These are phyloP conservation scores for Cordyceps pruinosa DNA, from an alignment of 2,329 filamentous ascomycete species.

Conservation along the genomic window DNA sequence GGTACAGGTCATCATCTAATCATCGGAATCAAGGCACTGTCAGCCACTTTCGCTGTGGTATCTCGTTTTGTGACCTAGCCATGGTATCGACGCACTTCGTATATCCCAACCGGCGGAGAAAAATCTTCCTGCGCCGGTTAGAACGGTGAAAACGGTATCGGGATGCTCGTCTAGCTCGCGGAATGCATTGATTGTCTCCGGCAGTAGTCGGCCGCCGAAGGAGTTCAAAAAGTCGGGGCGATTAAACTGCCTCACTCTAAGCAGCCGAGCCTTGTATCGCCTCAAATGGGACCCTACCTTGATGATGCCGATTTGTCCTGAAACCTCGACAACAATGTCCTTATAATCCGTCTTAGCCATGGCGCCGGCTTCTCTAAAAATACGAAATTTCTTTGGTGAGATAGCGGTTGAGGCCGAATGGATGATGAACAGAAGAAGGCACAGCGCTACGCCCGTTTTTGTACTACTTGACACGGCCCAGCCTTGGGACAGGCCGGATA, in stretches of 20 bases:
- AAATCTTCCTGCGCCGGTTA: slow-evolving; percentile 6
- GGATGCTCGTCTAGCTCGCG: slow-evolving; percentile 10
- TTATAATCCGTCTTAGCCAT: not conserved
- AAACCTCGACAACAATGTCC: not conserved
- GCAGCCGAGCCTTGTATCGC: not conserved
- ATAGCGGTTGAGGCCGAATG: no score
- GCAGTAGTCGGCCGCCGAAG: not conserved
- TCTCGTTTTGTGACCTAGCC: no score
- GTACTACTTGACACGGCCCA: no score
- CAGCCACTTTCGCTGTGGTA: not conserved
- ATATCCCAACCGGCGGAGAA: slow-evolving; percentile 11
- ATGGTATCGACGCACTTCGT: not conserved
- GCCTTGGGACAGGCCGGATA: no score
- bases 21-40: not conserved
- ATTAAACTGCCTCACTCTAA: not conserved
- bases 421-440: not conserved
- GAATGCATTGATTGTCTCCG: slow-evolving; percentile 9
- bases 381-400: not conserved
- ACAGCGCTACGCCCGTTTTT: no score
- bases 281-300: not conserved
- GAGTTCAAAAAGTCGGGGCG: slow-evolving; percentile 7
- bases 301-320: not conserved
- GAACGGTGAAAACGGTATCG: slow-evolving; percentile 9
- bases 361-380: not conserved
- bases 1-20: not conserved